These are phyloP conservation scores for Fomitopsis betulina DNA, from an alignment of 1,284 basidiomycete genomes.

Conservation along the genomic window DNA sequence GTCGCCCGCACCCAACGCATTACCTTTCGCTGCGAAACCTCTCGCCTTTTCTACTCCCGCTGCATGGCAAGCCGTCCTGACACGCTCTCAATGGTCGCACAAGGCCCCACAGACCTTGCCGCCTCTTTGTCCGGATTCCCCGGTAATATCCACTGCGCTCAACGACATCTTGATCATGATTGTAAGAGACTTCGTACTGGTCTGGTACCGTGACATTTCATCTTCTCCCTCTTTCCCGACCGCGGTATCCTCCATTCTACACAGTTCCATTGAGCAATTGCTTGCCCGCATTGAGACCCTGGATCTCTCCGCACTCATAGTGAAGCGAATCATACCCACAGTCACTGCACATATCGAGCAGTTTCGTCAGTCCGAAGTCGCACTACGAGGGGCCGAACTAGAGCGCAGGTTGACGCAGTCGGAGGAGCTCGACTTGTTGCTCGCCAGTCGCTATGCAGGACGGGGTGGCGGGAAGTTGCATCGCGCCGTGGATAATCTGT, in stretches of 20 bases:
- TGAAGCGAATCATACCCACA: constrained; percentile 82
- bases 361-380: constrained; percentile 88
- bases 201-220: constrained; percentile 84
- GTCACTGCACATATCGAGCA: constrained; percentile 87
- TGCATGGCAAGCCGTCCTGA: constrained; percentile 86
- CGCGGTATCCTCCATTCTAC: constrained; percentile 75
- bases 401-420: constrained; percentile 79
- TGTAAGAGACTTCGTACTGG: constrained; percentile 77
- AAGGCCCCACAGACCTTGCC: constrained; percentile 59
- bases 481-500: constrained; percentile 79
- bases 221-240: constrained; percentile 84
- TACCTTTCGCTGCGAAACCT: constrained; percentile 56
- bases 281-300: constrained; percentile 51
- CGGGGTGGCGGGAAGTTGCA: constrained; percentile 64
- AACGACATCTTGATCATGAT: constrained; percentile 79
- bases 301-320: constrained; percentile 76
- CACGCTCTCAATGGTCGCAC: constrained; percentile 79
- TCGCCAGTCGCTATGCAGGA: constrained; percentile 74
- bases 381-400: constrained; percentile 69
- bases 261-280: constrained; percentile 59
- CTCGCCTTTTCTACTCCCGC: constrained; percentile 85
- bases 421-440: constrained; percentile 80
- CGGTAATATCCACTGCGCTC: constrained; percentile 59
- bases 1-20: constrained; percentile 28
- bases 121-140: constrained; percentile 56